phyloP scores from a whole-genome alignment of 805 yeast species.

The Kluyveromyces aestuarii region DNA sequence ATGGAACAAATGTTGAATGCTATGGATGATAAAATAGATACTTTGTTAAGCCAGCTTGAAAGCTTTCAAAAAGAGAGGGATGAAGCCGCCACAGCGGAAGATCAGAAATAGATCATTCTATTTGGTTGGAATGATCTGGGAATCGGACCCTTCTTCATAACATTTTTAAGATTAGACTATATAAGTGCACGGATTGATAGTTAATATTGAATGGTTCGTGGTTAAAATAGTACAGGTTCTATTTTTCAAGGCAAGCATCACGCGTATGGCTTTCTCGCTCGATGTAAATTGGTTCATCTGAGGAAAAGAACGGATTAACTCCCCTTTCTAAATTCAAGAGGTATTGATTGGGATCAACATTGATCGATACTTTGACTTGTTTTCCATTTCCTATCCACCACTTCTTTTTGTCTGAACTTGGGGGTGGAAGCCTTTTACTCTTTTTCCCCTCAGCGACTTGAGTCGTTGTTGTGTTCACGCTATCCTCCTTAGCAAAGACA shows the following conservation, averaged over 20 bases:
- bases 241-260: not conserved
- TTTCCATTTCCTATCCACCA: constrained; percentile 91
- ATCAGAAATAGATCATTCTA: not conserved
- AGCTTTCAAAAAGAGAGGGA: not conserved
- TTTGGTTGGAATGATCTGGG: not conserved
- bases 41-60: not conserved
- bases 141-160: no score
- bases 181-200: no score
- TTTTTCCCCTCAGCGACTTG: constrained; percentile 11
- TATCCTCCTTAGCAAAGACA: not conserved
- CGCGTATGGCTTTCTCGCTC: not conserved
- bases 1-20: constrained; percentile 58
- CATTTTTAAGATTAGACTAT: no score
- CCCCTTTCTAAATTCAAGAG: constrained; percentile 63
- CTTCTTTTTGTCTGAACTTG: constrained; percentile 68
- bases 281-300: constrained; percentile 24
- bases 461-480: not conserved
- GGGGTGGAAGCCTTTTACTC: constrained; percentile 59
- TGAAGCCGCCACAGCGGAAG: not conserved
- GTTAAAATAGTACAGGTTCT: not conserved
- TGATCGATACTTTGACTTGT: constrained; percentile 57
- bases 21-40: constrained; percentile 53
- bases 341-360: constrained; percentile 29
- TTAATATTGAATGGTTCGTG: not conserved
- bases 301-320: constrained; percentile 60